These are phyloP conservation scores for Penicillium sclerotiorum DNA, from an alignment of 2,329 filamentous ascomycete genomes.

Conservation along the genomic window DNA sequence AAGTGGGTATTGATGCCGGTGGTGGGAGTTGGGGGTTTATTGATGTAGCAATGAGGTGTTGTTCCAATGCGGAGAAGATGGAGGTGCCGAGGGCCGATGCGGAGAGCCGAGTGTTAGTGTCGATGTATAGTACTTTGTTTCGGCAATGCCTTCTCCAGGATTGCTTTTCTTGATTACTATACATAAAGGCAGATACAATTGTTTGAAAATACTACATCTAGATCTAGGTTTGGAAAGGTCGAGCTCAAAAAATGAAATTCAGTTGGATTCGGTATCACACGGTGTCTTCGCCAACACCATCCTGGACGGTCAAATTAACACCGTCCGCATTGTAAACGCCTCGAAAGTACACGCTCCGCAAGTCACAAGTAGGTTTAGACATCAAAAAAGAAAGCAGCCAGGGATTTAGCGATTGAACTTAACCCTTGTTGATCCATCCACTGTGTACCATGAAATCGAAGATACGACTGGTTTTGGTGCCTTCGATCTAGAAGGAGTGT, in stretches of 20 bases:
- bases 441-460: conserved; percentile 94
- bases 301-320: conserved; percentile 22
- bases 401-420: conserved; percentile 14
- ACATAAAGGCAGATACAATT: no score
- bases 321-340: conserved; percentile 19
- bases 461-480: conserved; percentile 79
- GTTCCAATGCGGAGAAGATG: conserved; percentile 7
- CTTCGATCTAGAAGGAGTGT: conserved; percentile 66
- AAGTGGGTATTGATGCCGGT: background rate
- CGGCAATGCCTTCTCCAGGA: background rate
- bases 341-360: conserved; percentile 5
- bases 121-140: no score
- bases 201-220: no score
- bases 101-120: conserved; percentile 1
- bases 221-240: no score
- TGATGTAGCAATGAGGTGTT: no score
- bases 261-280: conserved; percentile 9
- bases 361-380: conserved; percentile 19
- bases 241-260: no score
- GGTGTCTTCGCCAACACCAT: no score
- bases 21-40: background rate
- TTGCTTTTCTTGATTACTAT: no score
- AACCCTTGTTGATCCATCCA: conserved; percentile 89
- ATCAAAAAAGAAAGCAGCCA: conserved; percentile 15
- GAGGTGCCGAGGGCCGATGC: conserved; percentile 27